Percentiles rank a stretch among this genome's conserved stretches.
Evolutionary conservation across 805 yeast species (phyloP).

Genomic region (Blastobotrys chiropterorum): DNA sequence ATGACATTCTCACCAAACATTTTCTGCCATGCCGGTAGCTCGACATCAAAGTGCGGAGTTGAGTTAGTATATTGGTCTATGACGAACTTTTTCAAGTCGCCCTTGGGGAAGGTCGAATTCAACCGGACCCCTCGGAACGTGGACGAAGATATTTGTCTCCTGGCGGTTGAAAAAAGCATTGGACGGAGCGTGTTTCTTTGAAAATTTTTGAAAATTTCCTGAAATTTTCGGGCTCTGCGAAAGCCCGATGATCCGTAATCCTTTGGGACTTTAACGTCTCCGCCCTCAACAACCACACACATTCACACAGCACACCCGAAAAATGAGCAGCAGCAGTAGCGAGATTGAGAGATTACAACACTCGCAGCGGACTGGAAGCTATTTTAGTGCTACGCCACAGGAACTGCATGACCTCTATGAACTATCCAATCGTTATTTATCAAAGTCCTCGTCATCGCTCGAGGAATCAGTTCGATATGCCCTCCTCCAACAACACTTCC

Average conservation of each 20-base stretch:
- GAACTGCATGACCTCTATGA: slow-evolving; percentile 38
- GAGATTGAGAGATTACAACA: not conserved
- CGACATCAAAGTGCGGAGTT: slow-evolving; percentile 1
- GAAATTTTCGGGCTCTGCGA: not conserved
- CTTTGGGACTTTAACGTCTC: not conserved
- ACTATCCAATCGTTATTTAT: slow-evolving; percentile 37
- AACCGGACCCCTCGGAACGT: not conserved
- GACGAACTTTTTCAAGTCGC: slow-evolving; percentile 12
- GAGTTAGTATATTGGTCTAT: slow-evolving; percentile 1
- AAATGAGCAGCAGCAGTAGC: not conserved
- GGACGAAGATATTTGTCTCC: not conserved
- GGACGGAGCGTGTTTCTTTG: not conserved
- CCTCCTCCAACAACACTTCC: slow-evolving; percentile 66
- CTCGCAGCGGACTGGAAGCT: slow-evolving; percentile 24
- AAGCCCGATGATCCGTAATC: not conserved
- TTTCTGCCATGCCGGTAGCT: slow-evolving; percentile 27
- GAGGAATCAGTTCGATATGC: slow-evolving; percentile 42
- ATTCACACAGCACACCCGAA: not conserved
- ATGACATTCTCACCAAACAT: slow-evolving; percentile 30
- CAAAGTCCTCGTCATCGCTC: slow-evolving; percentile 30
- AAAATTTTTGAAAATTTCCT: not conserved
- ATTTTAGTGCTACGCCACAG: slow-evolving; percentile 42
- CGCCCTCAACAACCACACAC: too few relatives aligned
- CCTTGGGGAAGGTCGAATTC: slow-evolving; percentile 7
- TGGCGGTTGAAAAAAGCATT: not conserved